A percentile compares a stretch with the other conserved stretches of the same genome.
These are phyloP conservation scores for Sporothrix phasma DNA, from an alignment of 2,329 filamentous ascomycete genomes.

Conservation along the genomic window DNA sequence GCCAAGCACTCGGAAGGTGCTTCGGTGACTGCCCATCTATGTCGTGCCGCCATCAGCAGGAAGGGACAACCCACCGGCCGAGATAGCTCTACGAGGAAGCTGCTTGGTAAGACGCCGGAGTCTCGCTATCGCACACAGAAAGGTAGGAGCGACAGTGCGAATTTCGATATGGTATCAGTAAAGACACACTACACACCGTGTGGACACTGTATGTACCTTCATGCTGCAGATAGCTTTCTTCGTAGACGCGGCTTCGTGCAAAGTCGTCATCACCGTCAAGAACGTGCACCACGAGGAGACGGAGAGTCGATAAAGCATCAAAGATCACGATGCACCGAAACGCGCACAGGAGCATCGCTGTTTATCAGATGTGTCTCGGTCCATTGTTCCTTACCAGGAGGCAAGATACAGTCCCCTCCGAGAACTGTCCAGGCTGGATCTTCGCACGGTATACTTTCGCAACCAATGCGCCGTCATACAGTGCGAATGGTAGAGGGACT, in stretches of 20 bases:
- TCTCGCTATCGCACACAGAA: neutral
- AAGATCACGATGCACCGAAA: neutral
- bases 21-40: neutral
- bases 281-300: too few species aligned
- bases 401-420: neutral
- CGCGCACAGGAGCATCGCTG: neutral
- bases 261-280: neutral
- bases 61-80: neutral
- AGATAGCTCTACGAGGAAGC: neutral
- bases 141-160: neutral
- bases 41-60: constrained; percentile 8
- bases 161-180: neutral
- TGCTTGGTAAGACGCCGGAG: neutral
- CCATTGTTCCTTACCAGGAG: neutral
- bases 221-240: neutral
- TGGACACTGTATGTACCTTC: neutral
- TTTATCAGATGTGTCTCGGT: constrained; percentile 1
- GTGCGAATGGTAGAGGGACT: neutral
- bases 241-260: neutral
- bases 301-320: neutral
- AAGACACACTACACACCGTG: neutral
- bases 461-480: neutral
- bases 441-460: neutral
- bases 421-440: neutral
- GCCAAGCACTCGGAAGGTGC: neutral